Evolutionary conservation across 352 stramenopile genomes (phyloP).

Genomic region (Plasmopara halstedii): DNA sequence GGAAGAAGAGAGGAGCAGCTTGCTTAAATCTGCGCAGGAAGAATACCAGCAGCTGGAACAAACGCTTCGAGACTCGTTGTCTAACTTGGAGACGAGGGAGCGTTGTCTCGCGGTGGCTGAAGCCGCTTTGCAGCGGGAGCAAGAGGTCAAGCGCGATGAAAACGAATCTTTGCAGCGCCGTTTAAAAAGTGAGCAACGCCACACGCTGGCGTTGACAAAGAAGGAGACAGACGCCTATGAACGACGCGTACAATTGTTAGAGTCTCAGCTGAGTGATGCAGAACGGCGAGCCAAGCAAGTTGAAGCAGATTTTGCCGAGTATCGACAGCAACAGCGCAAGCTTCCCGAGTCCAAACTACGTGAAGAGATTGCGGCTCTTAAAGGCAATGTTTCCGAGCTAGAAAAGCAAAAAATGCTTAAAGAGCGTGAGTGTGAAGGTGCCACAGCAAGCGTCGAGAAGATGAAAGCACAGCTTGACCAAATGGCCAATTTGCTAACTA

Average conservation of each 20-base stretch:
- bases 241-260: conserved; percentile 28
- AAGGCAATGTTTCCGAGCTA: conserved; percentile 42
- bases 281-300: conserved; percentile 47
- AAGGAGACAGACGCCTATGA: conserved; percentile 50
- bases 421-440: conserved; percentile 29
- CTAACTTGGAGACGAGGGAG: conserved; percentile 53
- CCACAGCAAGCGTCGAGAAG: conserved; percentile 25
- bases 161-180: conserved; percentile 41
- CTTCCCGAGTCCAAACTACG: conserved; percentile 57
- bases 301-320: conserved; percentile 62
- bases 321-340: conserved; percentile 65
- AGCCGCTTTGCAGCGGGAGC: conserved; percentile 42
- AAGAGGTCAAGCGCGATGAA: conserved; percentile 48
- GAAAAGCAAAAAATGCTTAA: conserved; percentile 52
- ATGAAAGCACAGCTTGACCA: conserved; percentile 56
- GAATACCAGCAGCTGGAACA: conserved; percentile 72
- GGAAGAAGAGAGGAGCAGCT: conserved; percentile 58
- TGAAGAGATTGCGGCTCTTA: conserved; percentile 61
- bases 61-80: conserved; percentile 42
- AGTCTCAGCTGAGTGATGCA: conserved; percentile 35
- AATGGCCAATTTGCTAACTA: conserved; percentile 37
- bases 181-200: conserved; percentile 55
- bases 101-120: conserved; percentile 49
- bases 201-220: conserved; percentile 43
- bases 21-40: conserved; percentile 40